phyloP scores from a whole-genome alignment of 73 alveolate genomes.

The Blepharisma japonicum region DNA sequence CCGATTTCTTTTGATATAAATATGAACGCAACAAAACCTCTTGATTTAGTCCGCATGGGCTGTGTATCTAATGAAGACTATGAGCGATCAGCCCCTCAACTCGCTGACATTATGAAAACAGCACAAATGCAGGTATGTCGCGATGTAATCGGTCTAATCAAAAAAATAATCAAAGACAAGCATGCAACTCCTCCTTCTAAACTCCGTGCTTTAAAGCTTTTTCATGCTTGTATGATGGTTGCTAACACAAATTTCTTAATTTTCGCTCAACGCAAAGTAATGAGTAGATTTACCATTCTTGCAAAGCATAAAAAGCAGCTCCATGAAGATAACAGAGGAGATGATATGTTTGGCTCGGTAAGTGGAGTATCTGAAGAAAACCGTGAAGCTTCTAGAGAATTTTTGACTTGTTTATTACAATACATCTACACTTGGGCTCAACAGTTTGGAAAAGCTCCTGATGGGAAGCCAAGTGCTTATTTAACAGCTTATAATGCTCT shows the following conservation, averaged over 20 bases:
- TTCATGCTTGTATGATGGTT: slow-evolving; percentile 2
- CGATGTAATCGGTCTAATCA: neutral
- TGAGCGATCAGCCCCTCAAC: neutral
- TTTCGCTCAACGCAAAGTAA: neutral
- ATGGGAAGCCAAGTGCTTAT: neutral
- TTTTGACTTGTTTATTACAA: neutral
- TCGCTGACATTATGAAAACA: neutral
- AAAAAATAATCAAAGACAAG: neutral
- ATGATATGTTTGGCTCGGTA: slow-evolving; percentile 2
- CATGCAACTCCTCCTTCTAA: neutral
- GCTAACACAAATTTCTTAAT: neutral
- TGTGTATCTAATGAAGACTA: neutral
- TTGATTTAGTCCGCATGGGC: neutral
- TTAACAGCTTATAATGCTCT: too few relatives aligned
- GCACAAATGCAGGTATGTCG: neutral
- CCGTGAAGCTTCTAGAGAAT: slow-evolving; percentile 6
- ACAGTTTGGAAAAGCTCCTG: slow-evolving; percentile 15
- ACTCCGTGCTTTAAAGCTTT: slow-evolving; percentile 16
- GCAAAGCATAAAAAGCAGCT: neutral
- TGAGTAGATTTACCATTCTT: neutral
- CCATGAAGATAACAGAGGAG: neutral
- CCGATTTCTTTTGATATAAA: too few relatives aligned
- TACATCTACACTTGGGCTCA: neutral
- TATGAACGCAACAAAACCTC: too few relatives aligned
- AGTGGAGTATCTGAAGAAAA: neutral